Conservation (phyloP, 495 filamentous ascomycete species). For the Paragyromitra xinjiangensis region DNA sequence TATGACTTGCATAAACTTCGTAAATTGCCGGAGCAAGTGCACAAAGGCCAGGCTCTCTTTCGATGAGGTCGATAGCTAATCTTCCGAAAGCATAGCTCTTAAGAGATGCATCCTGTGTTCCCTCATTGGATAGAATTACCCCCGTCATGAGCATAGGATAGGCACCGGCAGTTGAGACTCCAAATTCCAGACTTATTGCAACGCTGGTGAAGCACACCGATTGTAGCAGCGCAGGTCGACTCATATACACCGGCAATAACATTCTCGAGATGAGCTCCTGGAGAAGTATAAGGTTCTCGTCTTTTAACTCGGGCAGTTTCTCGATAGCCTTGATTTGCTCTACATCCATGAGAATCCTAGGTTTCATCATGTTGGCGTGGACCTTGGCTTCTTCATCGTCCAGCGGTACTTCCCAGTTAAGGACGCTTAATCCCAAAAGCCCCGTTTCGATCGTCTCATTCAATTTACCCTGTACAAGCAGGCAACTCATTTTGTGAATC, state of each 20-base stretch:
- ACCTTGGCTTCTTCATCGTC: constrained; percentile 53
- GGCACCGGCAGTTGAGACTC: constrained; percentile 56
- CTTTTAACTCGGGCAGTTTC: constrained; percentile 50
- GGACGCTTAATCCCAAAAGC: constrained; percentile 52
- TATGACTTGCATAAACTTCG: constrained; percentile 56
- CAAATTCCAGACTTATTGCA: constrained; percentile 56
- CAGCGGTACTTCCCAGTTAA: constrained; percentile 57
- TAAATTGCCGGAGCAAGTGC: constrained; percentile 56
- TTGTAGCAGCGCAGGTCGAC: constrained; percentile 53
- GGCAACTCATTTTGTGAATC: constrained; percentile 58
- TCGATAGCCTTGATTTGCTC: constrained; percentile 55
- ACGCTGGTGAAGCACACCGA: constrained; percentile 58
- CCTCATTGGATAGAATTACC: constrained; percentile 53
- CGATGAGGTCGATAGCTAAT: constrained; percentile 55
- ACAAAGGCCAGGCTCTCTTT: constrained; percentile 50
- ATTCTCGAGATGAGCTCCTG: constrained; percentile 57
- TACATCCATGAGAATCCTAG: constrained; percentile 56
- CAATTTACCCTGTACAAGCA: constrained; percentile 55
- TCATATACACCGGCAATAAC: constrained; percentile 57
- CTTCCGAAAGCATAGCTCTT: constrained; percentile 56
- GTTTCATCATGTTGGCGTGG: constrained; percentile 56
- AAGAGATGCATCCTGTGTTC: constrained; percentile 52
- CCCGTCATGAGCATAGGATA: constrained; percentile 57
- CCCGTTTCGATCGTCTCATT: constrained; percentile 58
- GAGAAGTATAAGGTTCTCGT: constrained; percentile 57